phyloP scores from a whole-genome alignment of 164 flowering plant species.

The Amborella trichopoda region DNA sequence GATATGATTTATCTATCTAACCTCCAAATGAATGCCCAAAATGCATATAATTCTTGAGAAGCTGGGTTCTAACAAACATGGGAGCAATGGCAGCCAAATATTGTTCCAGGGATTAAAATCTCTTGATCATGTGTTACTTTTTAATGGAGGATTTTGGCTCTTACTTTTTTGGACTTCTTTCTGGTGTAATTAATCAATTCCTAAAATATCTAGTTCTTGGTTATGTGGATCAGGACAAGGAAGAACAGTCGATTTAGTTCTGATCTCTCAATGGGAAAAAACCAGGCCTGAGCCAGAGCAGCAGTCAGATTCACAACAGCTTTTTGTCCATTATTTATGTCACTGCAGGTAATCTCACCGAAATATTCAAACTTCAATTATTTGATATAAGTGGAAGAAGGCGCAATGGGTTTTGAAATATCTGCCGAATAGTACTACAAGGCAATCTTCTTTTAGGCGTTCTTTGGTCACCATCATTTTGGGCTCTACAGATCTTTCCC shows the following conservation, averaged over 20 bases:
- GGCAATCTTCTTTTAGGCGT: too few relatives aligned
- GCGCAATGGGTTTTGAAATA: too few relatives aligned
- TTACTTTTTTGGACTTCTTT: neutral
- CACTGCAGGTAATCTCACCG: constrained; percentile 74
- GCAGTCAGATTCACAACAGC: constrained; percentile 18
- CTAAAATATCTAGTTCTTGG: neutral
- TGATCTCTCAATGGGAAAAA: constrained; percentile 40
- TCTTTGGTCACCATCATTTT: too few relatives aligned
- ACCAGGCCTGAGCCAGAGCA: constrained; percentile 4
- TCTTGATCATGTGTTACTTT: neutral
- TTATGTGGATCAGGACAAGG: constrained; percentile 32
- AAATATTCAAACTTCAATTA: too few relatives aligned
- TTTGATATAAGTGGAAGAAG: too few relatives aligned
- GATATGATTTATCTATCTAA: too few relatives aligned
- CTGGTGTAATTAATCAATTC: neutral
- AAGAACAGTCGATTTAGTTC: constrained; percentile 59
- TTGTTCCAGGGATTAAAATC: neutral
- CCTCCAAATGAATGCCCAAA: too few relatives aligned
- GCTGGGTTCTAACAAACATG: too few relatives aligned
- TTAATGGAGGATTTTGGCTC: neutral
- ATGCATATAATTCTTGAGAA: too few relatives aligned
- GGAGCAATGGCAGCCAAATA: neutral
- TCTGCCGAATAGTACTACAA: too few relatives aligned
- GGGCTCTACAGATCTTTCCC: too few relatives aligned
- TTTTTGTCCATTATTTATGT: constrained; percentile 61